Evolutionary conservation across 805 yeast species (phyloP), one percentile per base, ranked within the genome.

Genomic region (Clavispora vitiphila): DNA sequence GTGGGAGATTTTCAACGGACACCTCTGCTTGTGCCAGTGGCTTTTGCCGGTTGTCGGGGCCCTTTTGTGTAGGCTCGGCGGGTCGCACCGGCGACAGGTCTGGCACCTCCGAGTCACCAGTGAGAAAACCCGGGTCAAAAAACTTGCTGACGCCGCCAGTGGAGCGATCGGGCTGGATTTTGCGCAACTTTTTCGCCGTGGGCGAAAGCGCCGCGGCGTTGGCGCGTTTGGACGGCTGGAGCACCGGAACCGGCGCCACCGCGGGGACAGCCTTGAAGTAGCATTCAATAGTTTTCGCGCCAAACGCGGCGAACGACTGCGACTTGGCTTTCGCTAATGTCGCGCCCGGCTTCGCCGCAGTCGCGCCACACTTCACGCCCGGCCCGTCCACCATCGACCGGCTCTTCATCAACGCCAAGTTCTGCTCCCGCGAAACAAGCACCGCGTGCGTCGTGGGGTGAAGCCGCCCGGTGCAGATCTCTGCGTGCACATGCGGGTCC

Each of bases 381-480:
- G 14, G n/a, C 4, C 14, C 14, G 6, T 31, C 24, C 9, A 24
- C 10, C 34, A 38, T 21, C 14, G 54, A 49, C 15, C 30, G 24
- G 40, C 54, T 48, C 39, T 49, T 48, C 32, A 44, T 24, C 18
- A 38, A 34, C 14, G 47, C 35, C 34, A 71, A 46, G 37, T 57
- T 56, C 37, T 59, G 65, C 43, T 78, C 83, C 49, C 83, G 63
- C 2, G 81, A 64, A 0, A 68, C 44, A 24, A 82, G 61, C 1
- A 61, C 58, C 35, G 61, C 55, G 47, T 77, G 78, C 1, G 78
- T 69, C 40, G 75, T 69, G 1, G 97, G 96, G 57, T 83, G 78
- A 8, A 85, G 50, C 7, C 70, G 72, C 1, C 95, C 97, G 14
- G 47, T 49, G 8, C 95, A 86, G 16, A 89, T 71, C 32, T 63